Base-by-base conservation (phyloP, 345 rosid genomes). In the Anacardium occidentale region DNA sequence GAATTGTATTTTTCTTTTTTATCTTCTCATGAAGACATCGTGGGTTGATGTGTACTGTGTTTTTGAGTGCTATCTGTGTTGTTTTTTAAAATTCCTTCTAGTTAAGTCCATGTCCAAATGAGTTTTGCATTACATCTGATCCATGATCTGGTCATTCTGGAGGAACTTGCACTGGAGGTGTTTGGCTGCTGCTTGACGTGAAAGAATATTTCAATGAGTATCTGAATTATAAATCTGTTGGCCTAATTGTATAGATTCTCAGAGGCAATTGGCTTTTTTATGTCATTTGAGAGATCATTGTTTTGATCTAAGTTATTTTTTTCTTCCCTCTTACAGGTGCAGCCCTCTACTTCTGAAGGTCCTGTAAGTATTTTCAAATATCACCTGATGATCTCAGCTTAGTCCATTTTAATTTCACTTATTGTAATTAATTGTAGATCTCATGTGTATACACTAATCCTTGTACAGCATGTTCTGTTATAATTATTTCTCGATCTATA, bases 121-220 rank as follows among this genome's bases (percentile, higher is more conserved):
- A 73, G 68, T 65, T 55, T 80, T 86, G 80, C 78, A 76, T 88
- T 86, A 55, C 83, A 80, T 89, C 84, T 90, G 87, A 83, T 84
- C 79, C 86, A 84, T 87, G 88, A 79, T 77, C 77, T 80, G 75
- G 65, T 76, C 62, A 68, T 75, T 74, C 71, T 78, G 89, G 91
- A 83, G 91, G 89, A 78, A 73, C 62, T 80, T 81, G 85, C 85
- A 55, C 74, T 17, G 80, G 85, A 72, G 77, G 68, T 75, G 37
- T 72, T 75, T 76, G 61, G 85, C 81, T 71, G 75, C 78, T 34
- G 70, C 61, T 76, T 80, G 77, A 78, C 72, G 79, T 74, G 62
- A 50, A 65, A 50, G 72, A 66, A 47, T 65, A 60, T 47, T 61
- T 45, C 51, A 15, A 91, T 82, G 79, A 88, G 92, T 85, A 68